Percentiles rank a stretch among this genome's conserved stretches.
Evolutionary conservation across 441 rosid species (phyloP).

Genomic region (Bocquillonia castaneifolia): DNA sequence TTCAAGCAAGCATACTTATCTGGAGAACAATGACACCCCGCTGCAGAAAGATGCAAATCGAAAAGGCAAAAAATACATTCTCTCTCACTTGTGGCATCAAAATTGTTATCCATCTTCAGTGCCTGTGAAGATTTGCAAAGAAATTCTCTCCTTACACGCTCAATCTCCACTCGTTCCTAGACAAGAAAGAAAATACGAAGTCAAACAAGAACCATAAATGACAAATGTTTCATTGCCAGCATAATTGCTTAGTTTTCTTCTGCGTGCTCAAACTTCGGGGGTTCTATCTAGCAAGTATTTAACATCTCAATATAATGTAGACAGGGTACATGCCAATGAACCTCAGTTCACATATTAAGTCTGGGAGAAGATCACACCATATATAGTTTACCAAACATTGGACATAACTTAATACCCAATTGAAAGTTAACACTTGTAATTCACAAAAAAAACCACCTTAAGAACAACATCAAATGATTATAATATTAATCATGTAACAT

Average conservation of each 20-base stretch:
- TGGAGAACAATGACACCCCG: slow-evolving; percentile 87
- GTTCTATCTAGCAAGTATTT: neutral
- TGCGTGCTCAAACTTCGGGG: slow-evolving; percentile 8
- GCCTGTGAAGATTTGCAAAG: slow-evolving; percentile 57
- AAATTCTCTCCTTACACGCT: slow-evolving; percentile 62
- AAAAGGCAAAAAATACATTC: slow-evolving; percentile 87
- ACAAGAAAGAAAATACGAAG: slow-evolving; percentile 20
- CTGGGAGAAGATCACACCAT: neutral
- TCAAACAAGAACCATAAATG: slow-evolving; percentile 14
- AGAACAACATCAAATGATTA: neutral
- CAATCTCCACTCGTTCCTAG: slow-evolving; percentile 81
- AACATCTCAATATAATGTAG: neutral
- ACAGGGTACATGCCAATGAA: neutral
- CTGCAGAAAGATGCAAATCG: slow-evolving; percentile 98
- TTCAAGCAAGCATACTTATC: slow-evolving; percentile 88
- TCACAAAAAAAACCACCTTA: neutral
- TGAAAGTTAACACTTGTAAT: neutral
- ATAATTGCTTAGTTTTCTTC: slow-evolving; percentile 8
- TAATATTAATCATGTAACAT: neutral
- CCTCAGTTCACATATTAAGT: neutral
- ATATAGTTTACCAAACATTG: neutral
- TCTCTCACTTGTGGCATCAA: slow-evolving; percentile 86
- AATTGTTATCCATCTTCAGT: slow-evolving; percentile 81
- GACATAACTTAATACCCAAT: neutral
- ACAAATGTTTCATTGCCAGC: slow-evolving; percentile 9